phyloP scores from a whole-genome alignment of 805 yeast species.

The Priceomyces castillae region DNA sequence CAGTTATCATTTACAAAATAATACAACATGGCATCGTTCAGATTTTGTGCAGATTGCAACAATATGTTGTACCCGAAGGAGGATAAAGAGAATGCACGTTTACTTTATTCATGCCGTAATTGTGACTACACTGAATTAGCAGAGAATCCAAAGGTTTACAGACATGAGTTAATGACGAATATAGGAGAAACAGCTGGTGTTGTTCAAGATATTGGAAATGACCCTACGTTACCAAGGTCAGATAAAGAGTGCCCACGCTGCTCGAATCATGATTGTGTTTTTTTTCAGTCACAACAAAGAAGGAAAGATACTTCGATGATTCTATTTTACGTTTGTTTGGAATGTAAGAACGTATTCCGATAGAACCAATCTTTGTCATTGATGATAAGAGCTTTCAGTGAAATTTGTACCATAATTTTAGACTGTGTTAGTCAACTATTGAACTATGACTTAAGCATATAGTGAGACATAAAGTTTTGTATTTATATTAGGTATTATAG shows the following conservation, averaged over 20 bases:
- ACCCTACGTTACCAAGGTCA: conserved; percentile 96
- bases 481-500: not conserved
- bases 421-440: not conserved
- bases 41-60: conserved; percentile 96
- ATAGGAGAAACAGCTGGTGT: conserved; percentile 97
- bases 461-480: conserved; percentile 2
- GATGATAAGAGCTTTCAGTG: not conserved
- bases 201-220: conserved; percentile 91
- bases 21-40: conserved; percentile 77
- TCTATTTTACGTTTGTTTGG: conserved; percentile 85
- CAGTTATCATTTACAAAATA: not conserved
- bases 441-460: not conserved
- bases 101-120: conserved; percentile 90
- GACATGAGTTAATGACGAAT: conserved; percentile 89
- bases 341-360: conserved; percentile 75
- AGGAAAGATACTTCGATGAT: conserved; percentile 95
- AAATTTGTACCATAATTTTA: not conserved
- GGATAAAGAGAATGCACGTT: conserved; percentile 73
- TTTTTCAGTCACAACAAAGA: conserved; percentile 94
- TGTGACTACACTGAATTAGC: conserved; percentile 93
- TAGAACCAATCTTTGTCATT: not conserved
- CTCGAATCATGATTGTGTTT: conserved; percentile 84
- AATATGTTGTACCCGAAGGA: conserved; percentile 98
- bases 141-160: conserved; percentile 78
- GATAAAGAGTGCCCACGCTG: conserved; percentile 93